These are phyloP conservation scores for Pyracantha coccinea DNA, from an alignment of 331 rosid species.

Conservation along the genomic window DNA sequence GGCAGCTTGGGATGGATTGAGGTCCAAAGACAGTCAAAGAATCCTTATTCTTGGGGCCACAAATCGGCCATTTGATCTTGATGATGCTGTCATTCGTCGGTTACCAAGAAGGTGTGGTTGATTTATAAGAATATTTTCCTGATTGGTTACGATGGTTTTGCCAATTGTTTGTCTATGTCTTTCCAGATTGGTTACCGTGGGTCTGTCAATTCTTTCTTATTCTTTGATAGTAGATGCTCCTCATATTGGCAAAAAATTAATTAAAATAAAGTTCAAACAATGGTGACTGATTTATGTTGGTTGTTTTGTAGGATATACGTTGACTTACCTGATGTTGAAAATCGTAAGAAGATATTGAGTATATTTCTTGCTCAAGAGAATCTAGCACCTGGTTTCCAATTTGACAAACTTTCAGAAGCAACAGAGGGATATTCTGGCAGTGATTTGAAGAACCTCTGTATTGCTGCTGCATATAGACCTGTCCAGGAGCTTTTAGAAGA, in stretches of 20 bases:
- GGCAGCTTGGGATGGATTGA: constrained; percentile 99
- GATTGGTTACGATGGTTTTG: neutral
- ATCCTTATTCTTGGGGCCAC: constrained; percentile 97
- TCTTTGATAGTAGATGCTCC: neutral
- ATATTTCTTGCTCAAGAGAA: constrained; percentile 81
- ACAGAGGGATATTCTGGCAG: constrained; percentile 99
- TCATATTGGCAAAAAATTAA: neutral
- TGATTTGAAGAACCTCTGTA: constrained; percentile 94
- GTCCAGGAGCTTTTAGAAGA: constrained; percentile 86
- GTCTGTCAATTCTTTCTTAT: neutral
- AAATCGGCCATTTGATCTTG: constrained; percentile 94
- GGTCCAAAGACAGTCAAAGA: constrained; percentile 92
- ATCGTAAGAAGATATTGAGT: constrained; percentile 82
- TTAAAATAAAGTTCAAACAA: neutral
- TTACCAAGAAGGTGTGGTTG: constrained; percentile 82
- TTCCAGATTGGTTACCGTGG: neutral
- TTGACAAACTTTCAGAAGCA: constrained; percentile 66
- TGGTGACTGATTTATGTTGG: constrained; percentile 11
- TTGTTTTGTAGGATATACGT: constrained; percentile 70
- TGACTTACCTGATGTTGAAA: constrained; percentile 86
- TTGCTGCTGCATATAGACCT: constrained; percentile 94
- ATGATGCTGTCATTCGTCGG: constrained; percentile 97
- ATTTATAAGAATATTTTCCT: neutral
- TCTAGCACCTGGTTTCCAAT: constrained; percentile 56
- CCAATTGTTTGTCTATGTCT: neutral